A percentile compares a stretch with the other conserved stretches of the same genome.
phyloP scores from a whole-genome alignment of 139 green algal species.

The Tetradesmus lagerheimii region DNA sequence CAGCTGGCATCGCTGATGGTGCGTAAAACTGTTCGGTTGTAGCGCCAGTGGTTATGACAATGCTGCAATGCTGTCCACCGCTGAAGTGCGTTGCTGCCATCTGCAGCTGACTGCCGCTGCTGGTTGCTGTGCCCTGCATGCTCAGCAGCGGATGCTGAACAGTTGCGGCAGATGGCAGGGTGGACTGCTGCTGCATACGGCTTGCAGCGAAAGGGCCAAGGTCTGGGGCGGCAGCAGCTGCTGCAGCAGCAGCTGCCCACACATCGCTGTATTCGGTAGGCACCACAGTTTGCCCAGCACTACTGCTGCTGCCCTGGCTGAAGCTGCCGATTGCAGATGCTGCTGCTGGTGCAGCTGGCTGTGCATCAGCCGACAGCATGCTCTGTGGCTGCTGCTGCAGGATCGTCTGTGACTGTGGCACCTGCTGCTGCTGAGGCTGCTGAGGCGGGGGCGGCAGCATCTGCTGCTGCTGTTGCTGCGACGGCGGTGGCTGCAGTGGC shows the following conservation, averaged over 20 bases:
- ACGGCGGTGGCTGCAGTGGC: too few species aligned
- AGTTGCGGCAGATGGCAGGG: neutral
- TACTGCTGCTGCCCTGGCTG: neutral
- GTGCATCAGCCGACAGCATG: neutral
- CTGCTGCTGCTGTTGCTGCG: neutral
- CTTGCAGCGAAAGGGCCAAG: neutral
- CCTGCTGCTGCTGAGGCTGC: neutral
- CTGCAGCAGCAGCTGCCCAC: neutral
- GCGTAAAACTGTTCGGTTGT: neutral
- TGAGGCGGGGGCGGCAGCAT: neutral
- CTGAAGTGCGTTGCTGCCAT: neutral
- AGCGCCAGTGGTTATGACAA: neutral
- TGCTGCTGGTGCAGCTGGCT: neutral
- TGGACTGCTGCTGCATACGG: neutral
- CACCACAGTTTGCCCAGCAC: neutral
- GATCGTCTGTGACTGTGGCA: neutral
- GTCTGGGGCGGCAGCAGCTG: neutral
- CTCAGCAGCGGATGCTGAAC: neutral
- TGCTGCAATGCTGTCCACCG: neutral
- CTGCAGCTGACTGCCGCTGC: neutral
- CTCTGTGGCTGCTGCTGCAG: neutral
- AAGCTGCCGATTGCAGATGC: neutral
- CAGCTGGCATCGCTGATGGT: neutral
- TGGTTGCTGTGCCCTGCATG: neutral
- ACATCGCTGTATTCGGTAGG: neutral